A percentile compares a stretch with the other conserved stretches of the same genome.
phyloP scores from a whole-genome alignment of 1,284 basidiomycete genomes.

The Tilletia walkeri region DNA sequence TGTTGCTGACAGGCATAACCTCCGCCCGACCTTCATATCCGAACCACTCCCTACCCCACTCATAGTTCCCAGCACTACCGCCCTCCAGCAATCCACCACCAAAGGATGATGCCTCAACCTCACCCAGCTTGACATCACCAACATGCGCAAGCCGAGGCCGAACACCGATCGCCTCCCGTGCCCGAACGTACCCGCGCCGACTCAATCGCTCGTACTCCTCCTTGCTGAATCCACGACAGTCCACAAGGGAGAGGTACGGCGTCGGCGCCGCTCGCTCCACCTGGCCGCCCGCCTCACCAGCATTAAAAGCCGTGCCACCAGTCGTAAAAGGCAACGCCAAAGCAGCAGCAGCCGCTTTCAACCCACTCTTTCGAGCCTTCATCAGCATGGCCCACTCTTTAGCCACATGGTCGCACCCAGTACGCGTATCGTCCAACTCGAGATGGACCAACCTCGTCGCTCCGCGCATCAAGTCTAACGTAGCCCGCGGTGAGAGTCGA shows the following conservation, averaged over 20 bases:
- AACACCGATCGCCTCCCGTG: conserved; percentile 22
- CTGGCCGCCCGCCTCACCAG: neutral
- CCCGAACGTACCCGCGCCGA: conserved; percentile 20
- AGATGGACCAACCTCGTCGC: conserved; percentile 38
- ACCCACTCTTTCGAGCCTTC: conserved; percentile 25
- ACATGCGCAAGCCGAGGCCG: conserved; percentile 25
- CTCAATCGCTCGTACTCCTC: conserved; percentile 29
- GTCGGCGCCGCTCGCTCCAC: conserved; percentile 18
- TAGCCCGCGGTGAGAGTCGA: conserved; percentile 25
- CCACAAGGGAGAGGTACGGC: conserved; percentile 37
- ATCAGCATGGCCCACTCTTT: conserved; percentile 36
- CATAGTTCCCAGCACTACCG: neutral
- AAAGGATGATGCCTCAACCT: neutral
- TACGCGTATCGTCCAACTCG: conserved; percentile 41
- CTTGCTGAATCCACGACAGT: conserved; percentile 36
- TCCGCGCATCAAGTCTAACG: conserved; percentile 34
- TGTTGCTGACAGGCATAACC: neutral
- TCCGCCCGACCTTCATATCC: conserved; percentile 4
- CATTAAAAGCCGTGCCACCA: too few species aligned
- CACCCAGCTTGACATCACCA: neutral
- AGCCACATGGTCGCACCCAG: conserved; percentile 30
- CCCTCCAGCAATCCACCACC: neutral
- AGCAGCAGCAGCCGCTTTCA: neutral
- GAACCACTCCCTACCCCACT: neutral
- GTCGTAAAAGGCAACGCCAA: neutral